phyloP scores from a whole-genome alignment of 1,139 yeast species.

The Yamadazyma taylorii region DNA sequence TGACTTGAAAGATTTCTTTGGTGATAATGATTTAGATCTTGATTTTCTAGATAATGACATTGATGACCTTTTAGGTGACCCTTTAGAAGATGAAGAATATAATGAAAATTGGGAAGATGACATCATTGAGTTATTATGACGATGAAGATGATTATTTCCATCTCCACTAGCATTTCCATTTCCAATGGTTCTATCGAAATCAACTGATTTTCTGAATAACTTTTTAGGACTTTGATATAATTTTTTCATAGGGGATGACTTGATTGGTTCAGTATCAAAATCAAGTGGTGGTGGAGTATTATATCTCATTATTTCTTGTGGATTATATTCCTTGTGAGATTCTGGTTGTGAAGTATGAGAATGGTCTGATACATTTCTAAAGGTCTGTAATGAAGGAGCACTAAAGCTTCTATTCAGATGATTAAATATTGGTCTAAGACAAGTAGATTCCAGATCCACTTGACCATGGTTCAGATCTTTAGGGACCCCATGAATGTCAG shows the following conservation, averaged over 20 bases:
- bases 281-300: constrained; percentile 18
- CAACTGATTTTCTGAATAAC: constrained; percentile 28
- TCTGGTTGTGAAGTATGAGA: not conserved
- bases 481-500: too few species aligned
- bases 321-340: constrained; percentile 1
- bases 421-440: not conserved
- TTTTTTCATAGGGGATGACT: constrained; percentile 34
- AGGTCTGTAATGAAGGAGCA: constrained; percentile 46
- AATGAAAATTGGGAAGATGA: constrained; percentile 34
- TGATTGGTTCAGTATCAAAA: constrained; percentile 7
- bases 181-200: constrained; percentile 8
- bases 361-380: constrained; percentile 18
- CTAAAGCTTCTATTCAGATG: constrained; percentile 33
- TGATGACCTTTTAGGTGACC: constrained; percentile 33
- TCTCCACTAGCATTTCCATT: not conserved
- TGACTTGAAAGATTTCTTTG: constrained; percentile 11
- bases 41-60: constrained; percentile 19
- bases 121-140: constrained; percentile 29
- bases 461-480: too few species aligned
- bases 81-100: constrained; percentile 21
- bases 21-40: constrained; percentile 9
- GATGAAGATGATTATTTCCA: constrained; percentile 14
- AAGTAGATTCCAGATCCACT: too few species aligned
- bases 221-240: constrained; percentile 38
- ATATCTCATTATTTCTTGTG: constrained; percentile 7